phyloP scores from a whole-genome alignment of 1,284 basidiomycete genomes.

The Trichosporon sp. region DNA sequence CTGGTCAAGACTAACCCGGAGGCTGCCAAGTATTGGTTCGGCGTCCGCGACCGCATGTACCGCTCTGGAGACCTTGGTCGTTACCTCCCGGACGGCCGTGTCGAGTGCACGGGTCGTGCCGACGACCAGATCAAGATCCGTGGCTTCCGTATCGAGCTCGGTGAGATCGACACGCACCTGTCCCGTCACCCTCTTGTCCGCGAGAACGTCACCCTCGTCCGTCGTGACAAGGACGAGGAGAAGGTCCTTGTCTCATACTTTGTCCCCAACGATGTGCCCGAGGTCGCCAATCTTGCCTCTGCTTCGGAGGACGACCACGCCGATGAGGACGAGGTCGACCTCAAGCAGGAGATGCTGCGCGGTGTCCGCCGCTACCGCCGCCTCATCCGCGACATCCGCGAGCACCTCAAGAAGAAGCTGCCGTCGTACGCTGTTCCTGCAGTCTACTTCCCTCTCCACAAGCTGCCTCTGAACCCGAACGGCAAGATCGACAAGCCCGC shows the following conservation, averaged over 20 bases:
- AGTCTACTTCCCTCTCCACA: slow-evolving; percentile 87
- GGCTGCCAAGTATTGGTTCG: slow-evolving; percentile 76
- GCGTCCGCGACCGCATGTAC: slow-evolving; percentile 97
- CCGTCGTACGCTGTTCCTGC: slow-evolving; percentile 89
- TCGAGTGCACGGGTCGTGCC: slow-evolving; percentile 95
- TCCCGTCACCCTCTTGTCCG: slow-evolving; percentile 87
- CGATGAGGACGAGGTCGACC: slow-evolving; percentile 51
- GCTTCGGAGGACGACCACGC: slow-evolving; percentile 58
- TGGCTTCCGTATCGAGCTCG: slow-evolving; percentile 97
- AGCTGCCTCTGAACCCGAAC: slow-evolving; percentile 98
- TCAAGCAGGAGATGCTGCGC: slow-evolving; percentile 55
- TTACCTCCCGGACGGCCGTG: slow-evolving; percentile 85
- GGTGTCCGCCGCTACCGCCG: slow-evolving; percentile 77
- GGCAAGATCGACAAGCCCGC: slow-evolving; percentile 99
- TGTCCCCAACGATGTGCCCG: slow-evolving; percentile 72
- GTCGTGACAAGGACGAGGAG: slow-evolving; percentile 98
- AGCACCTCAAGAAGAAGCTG: slow-evolving; percentile 94
- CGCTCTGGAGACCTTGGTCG: slow-evolving; percentile 93
- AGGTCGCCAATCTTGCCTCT: slow-evolving; percentile 67
- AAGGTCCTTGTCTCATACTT: slow-evolving; percentile 98
- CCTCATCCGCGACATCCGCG: slow-evolving; percentile 88
- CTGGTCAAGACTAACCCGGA: slow-evolving; percentile 61
- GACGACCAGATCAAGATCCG: slow-evolving; percentile 99
- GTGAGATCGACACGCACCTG: slow-evolving; percentile 96
- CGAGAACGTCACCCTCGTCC: slow-evolving; percentile 94